Base-by-base conservation (phyloP, 2,329 filamentous ascomycete species). In the Pestalotiopsis sp. region DNA sequence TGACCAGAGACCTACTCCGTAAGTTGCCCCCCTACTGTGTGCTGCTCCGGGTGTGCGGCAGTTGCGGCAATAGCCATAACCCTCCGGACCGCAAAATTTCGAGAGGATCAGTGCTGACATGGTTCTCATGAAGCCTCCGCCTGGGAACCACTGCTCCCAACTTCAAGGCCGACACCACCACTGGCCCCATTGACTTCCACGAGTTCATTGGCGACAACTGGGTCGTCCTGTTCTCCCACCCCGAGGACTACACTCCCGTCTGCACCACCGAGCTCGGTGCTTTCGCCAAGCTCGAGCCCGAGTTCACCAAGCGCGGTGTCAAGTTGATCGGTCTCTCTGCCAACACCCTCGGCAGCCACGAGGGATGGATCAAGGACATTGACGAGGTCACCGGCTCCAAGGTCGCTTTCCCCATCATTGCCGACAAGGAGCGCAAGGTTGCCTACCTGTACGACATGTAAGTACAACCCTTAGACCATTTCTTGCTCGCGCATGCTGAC, bases 181-280 rank as follows among this genome's bases (percentile, higher is more conserved):
- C 88, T 75, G 92, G 93, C 76, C 87, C 90, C 72, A 93, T 95
- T 77, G 90, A 93, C 83, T 94, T 95, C 85, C 92, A 95, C 82
- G 87, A 94, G 81, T 95, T 92, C 84, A 88, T 95, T 73, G 91
- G 90, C 77, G 86, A 92, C 85, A 91, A 87, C 77, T 95, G 93
- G 93, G 90, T 91, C 69, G 89, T 96, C 73, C 86, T 96, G 75
- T 95, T 96, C 86, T 94, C 91, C 39, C 93, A 95, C 84, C 93
- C 93, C 3, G 92, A 91, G 81, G 95, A 97, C 83, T 97, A 93
- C 87, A 97, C 95, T 1, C 95, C 95, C 67, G 95, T 97, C 70
- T 98, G 95, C 88, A 98, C 95, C 72, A 98, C 94, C 67, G 95
- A 98, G 85, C 91, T 98, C 71, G 95, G 94, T 72, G 94, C 94